phyloP scores from a whole-genome alignment of 306 rosid genomes.

The Cicer judaicum region DNA sequence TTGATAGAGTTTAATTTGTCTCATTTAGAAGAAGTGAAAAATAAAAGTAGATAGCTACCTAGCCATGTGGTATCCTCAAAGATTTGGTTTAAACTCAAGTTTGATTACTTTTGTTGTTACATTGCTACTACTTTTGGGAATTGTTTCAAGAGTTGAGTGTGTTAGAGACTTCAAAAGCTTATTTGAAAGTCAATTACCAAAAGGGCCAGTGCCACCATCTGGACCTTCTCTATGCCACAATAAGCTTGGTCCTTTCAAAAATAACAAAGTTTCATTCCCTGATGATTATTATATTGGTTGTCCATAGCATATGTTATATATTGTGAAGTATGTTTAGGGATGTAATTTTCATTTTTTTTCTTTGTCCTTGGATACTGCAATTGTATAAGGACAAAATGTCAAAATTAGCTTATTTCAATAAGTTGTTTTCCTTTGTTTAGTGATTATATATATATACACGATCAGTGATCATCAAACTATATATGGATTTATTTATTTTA shows the following conservation, averaged over 20 bases:
- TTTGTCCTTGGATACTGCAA: background rate
- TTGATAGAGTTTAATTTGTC: background rate
- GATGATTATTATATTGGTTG: conserved; percentile 50
- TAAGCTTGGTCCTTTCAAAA: conserved; percentile 52
- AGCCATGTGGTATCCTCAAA: conserved; percentile 46
- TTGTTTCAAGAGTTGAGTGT: conserved; percentile 50
- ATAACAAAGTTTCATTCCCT: conserved; percentile 41
- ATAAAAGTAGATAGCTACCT: background rate
- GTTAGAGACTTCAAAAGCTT: conserved; percentile 51
- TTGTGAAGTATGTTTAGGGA: background rate
- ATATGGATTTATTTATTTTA: background rate
- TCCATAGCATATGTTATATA: conserved; percentile 47
- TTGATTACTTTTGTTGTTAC: conserved; percentile 41
- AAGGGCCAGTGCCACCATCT: conserved; percentile 78
- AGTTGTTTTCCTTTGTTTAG: background rate
- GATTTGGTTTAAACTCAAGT: conserved; percentile 20
- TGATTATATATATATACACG: background rate
- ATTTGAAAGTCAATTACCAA: conserved; percentile 52
- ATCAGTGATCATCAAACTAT: background rate
- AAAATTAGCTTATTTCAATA: background rate
- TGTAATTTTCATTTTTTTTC: background rate
- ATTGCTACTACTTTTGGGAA: conserved; percentile 32
- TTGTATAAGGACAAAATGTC: background rate
- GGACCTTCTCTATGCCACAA: conserved; percentile 77
- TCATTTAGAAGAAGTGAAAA: conserved; percentile 15